A percentile compares a stretch with the other conserved stretches of the same genome.
phyloP scores from a whole-genome alignment of 2,329 filamentous ascomycete genomes.

The Xylariaceae sp. region DNA sequence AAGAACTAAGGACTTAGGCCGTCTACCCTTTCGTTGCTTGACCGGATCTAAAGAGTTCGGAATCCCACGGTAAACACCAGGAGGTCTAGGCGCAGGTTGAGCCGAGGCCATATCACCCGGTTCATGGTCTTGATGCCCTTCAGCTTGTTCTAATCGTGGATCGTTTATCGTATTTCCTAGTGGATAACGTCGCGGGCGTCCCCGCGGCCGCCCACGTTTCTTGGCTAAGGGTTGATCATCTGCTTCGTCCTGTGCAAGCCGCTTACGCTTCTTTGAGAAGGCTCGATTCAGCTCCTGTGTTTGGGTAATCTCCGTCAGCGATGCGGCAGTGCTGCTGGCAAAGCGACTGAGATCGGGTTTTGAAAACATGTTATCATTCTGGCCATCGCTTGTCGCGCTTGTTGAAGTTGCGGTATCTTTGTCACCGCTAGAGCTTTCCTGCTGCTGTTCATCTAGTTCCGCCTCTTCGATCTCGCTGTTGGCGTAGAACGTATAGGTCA shows the following conservation, averaged over 20 bases:
- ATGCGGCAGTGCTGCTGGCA: slow-evolving; percentile 4
- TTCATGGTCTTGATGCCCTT: background rate
- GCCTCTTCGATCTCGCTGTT: slow-evolving; percentile 15
- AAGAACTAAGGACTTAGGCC: slow-evolving; percentile 31
- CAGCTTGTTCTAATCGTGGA: background rate
- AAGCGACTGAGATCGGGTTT: slow-evolving; percentile 21
- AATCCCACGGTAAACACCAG: slow-evolving; percentile 29
- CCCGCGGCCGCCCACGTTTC: slow-evolving; percentile 1
- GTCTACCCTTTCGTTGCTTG: slow-evolving; percentile 27
- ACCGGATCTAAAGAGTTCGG: slow-evolving; percentile 30
- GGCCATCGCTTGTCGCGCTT: background rate
- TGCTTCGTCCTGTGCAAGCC: slow-evolving; percentile 4
- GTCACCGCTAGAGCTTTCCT: background rate
- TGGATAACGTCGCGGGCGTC: slow-evolving; percentile 6
- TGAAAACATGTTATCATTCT: slow-evolving; percentile 19
- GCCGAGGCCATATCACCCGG: background rate
- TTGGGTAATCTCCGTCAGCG: slow-evolving; percentile 21
- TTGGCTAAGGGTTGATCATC: slow-evolving; percentile 9
- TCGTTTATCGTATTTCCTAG: background rate
- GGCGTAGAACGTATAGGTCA: slow-evolving; percentile 40
- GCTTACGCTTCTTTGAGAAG: slow-evolving; percentile 14
- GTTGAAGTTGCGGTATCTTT: background rate
- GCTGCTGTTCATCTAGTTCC: slow-evolving; percentile 1
- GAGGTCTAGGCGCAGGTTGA: slow-evolving; percentile 11
- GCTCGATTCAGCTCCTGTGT: background rate